Percentiles rank a stretch among this genome's conserved stretches.
phyloP scores from a whole-genome alignment of 352 stramenopile species.

The Phytophthora sojae region DNA sequence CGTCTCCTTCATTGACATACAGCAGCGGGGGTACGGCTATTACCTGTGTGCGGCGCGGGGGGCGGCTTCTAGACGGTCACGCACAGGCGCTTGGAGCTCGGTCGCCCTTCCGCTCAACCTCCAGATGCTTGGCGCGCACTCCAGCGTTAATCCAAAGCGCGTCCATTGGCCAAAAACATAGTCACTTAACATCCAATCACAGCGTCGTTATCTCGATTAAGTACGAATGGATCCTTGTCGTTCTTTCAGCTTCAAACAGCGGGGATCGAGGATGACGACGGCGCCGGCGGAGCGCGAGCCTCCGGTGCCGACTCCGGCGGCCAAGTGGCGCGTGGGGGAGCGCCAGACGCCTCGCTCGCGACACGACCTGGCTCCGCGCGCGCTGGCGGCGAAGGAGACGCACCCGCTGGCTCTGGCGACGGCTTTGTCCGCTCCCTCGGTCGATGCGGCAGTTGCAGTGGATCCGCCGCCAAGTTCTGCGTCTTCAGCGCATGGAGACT shows the following conservation, averaged over 20 bases:
- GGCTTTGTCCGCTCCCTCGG: constrained; percentile 8
- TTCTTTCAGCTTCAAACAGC: constrained; percentile 28
- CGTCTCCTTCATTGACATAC: not conserved
- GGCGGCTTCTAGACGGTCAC: constrained; percentile 17
- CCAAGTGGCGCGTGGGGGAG: constrained; percentile 57
- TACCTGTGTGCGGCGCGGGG: constrained; percentile 26
- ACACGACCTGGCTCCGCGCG: constrained; percentile 27
- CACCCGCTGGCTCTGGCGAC: constrained; percentile 54
- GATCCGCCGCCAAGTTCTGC: constrained; percentile 2
- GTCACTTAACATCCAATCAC: constrained; percentile 31
- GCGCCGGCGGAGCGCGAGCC: constrained; percentile 15
- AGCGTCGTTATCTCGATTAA: constrained; percentile 1
- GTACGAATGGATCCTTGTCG: constrained; percentile 24
- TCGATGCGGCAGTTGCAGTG: constrained; percentile 1
- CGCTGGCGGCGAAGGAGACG: constrained; percentile 39
- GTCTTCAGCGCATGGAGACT: constrained; percentile 5
- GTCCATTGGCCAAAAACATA: constrained; percentile 32
- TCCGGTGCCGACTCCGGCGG: not conserved
- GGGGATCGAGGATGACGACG: constrained; percentile 17
- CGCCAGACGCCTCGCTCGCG: constrained; percentile 40
- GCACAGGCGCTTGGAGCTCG: not conserved
- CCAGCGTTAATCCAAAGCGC: not conserved
- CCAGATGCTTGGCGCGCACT: constrained; percentile 38
- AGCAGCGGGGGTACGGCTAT: not conserved
- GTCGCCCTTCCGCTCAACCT: constrained; percentile 21